phyloP scores from a whole-genome alignment of 306 rosid genomes.

The Luffa aegyptiaca region DNA sequence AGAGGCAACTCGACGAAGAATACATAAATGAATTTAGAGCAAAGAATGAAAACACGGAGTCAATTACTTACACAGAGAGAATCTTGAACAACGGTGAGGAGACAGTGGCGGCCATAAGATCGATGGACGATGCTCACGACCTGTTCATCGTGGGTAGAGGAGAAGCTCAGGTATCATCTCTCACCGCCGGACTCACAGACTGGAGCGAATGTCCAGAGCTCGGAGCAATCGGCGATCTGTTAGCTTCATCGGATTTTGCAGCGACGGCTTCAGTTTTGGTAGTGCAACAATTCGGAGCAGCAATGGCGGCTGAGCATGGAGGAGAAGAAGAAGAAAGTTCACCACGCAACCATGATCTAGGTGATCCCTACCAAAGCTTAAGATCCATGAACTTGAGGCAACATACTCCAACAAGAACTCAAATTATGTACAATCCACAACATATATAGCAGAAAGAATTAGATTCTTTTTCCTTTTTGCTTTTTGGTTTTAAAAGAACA shows the following conservation, averaged over 20 bases:
- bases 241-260: conserved; percentile 85
- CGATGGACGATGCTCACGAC: conserved; percentile 57
- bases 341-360: conserved; percentile 12
- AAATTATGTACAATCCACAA: background rate
- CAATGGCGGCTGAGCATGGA: background rate
- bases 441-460: background rate
- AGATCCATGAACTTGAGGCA: conserved; percentile 2
- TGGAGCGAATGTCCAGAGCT: conserved; percentile 98
- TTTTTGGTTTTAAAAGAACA: background rate
- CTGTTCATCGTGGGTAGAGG: conserved; percentile 87
- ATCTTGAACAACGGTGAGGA: conserved; percentile 79
- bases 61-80: conserved; percentile 40
- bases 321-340: conserved; percentile 9
- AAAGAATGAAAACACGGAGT: conserved; percentile 11
- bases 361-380: conserved; percentile 11
- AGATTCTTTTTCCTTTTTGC: background rate
- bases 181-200: conserved; percentile 82
- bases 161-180: conserved; percentile 53
- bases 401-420: background rate
- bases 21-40: conserved; percentile 35
- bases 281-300: conserved; percentile 55
- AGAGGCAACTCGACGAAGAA: conserved; percentile 48
- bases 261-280: conserved; percentile 75
- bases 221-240: conserved; percentile 76
- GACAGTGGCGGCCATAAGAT: conserved; percentile 58